These are phyloP conservation scores for Dictyostelium firmibasis DNA, from an alignment of 78 protist genomes.

Conservation along the genomic window DNA sequence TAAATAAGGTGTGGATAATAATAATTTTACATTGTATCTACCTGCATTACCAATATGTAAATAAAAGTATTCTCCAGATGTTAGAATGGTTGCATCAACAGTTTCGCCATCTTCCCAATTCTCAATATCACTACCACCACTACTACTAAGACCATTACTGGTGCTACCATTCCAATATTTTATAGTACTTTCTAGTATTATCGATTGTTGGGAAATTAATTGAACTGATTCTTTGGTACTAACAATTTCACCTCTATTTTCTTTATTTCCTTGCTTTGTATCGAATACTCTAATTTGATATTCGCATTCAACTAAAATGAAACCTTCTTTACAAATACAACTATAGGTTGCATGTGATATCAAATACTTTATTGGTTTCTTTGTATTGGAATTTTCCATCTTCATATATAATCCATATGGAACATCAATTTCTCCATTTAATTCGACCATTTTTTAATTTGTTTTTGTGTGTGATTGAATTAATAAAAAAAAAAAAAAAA, in stretches of 20 bases:
- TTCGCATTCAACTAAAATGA: background rate
- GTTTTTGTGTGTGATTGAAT: too few species aligned
- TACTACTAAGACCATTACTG: background rate
- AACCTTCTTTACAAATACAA: background rate
- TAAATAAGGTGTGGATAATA: constrained; percentile 25
- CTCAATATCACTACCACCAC: background rate
- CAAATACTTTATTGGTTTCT: background rate
- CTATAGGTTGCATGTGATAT: constrained; percentile 26
- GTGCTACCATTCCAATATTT: background rate
- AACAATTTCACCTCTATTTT: background rate
- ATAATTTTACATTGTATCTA: constrained; percentile 7
- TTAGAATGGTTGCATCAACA: constrained; percentile 10
- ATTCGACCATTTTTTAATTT: background rate
- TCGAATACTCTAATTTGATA: constrained; percentile 21
- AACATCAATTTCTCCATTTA: background rate
- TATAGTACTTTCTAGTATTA: background rate
- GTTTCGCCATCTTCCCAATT: background rate
- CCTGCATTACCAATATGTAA: constrained; percentile 30
- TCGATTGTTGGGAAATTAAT: constrained; percentile 25
- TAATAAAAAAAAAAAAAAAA: too few species aligned
- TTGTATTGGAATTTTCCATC: background rate
- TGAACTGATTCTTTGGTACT: background rate
- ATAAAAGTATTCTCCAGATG: background rate
- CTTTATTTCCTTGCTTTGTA: background rate
- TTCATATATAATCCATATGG: background rate